A percentile compares a stretch with the other conserved stretches of the same genome.
Evolutionary conservation across 1,284 basidiomycete species (phyloP).

Genomic region (Cryptococcus floricola): DNA sequence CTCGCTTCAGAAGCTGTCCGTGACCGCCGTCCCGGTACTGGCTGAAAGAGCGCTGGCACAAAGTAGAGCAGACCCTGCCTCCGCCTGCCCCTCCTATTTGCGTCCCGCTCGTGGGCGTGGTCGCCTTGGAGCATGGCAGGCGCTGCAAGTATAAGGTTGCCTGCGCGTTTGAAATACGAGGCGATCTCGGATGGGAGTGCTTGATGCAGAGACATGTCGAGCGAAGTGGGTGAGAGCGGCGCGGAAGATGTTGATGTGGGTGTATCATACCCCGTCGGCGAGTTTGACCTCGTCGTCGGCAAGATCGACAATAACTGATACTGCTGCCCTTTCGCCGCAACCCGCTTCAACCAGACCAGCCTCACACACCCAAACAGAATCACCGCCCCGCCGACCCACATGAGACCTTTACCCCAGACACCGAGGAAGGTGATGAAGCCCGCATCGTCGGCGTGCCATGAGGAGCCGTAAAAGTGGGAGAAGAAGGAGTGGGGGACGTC

Average conservation of each 20-base stretch:
- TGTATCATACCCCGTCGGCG: constrained; percentile 3
- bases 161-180: constrained; percentile 35
- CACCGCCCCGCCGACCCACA: constrained; percentile 73
- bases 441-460: constrained; percentile 93
- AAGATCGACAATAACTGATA: constrained; percentile 21
- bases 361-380: constrained; percentile 65
- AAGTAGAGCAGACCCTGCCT: constrained; percentile 42
- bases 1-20: constrained; percentile 41
- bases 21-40: constrained; percentile 12
- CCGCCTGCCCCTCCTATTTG: background rate
- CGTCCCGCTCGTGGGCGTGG: background rate
- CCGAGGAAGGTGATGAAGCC: constrained; percentile 87
- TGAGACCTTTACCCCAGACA: constrained; percentile 75
- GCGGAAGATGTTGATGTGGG: constrained; percentile 10
- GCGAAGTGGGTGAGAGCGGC: constrained; percentile 10
- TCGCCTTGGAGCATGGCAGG: constrained; percentile 35
- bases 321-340: constrained; percentile 7
- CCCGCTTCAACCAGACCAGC: constrained; percentile 52
- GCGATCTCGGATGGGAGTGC: constrained; percentile 23
- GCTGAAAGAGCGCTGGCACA: constrained; percentile 43
- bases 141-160: constrained; percentile 39
- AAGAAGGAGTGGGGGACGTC: constrained; percentile 92
- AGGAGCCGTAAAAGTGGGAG: constrained; percentile 91
- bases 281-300: constrained; percentile 11
- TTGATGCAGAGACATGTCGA: constrained; percentile 4